These are phyloP conservation scores for Pyrenula aspistea DNA, from an alignment of 495 filamentous ascomycete species.

Conservation along the genomic window DNA sequence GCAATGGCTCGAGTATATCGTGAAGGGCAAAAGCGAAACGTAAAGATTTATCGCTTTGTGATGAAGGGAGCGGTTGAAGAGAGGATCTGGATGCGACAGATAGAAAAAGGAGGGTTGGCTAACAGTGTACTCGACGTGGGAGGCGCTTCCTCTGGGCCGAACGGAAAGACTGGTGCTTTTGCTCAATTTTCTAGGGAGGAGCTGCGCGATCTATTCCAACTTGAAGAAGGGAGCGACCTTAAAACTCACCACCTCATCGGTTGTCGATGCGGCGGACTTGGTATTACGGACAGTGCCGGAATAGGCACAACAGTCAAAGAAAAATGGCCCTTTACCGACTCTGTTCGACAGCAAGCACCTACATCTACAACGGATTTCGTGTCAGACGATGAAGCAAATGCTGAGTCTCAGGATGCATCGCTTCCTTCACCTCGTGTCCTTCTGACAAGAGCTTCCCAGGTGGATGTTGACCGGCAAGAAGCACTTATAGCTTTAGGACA, in stretches of 20 bases:
- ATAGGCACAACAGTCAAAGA: neutral
- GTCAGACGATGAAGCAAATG: neutral
- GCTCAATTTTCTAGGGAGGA: conserved; percentile 56
- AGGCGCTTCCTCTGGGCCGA: conserved; percentile 17
- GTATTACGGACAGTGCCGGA: neutral
- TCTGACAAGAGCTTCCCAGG: neutral
- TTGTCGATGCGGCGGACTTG: neutral
- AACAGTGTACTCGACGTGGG: conserved; percentile 47
- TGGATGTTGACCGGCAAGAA: neutral
- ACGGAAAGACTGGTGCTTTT: conserved; percentile 41
- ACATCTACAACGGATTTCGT: neutral
- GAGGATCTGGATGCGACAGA: conserved; percentile 76
- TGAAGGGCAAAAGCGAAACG: conserved; percentile 61
- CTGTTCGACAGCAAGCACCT: neutral
- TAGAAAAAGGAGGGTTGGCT: conserved; percentile 62
- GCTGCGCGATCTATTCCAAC: conserved; percentile 56
- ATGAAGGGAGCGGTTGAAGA: conserved; percentile 66
- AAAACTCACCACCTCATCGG: conserved; percentile 40
- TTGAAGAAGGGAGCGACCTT: conserved; percentile 45
- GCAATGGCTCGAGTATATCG: conserved; percentile 81
- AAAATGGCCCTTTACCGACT: neutral
- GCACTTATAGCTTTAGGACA: neutral
- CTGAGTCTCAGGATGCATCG: neutral
- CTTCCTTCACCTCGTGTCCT: neutral
- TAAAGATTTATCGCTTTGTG: conserved; percentile 63